Evolutionary conservation across 176 grass and related monocot species (phyloP), one percentile per base, ranked within the genome.

Genomic region (Thalia dealbata): DNA sequence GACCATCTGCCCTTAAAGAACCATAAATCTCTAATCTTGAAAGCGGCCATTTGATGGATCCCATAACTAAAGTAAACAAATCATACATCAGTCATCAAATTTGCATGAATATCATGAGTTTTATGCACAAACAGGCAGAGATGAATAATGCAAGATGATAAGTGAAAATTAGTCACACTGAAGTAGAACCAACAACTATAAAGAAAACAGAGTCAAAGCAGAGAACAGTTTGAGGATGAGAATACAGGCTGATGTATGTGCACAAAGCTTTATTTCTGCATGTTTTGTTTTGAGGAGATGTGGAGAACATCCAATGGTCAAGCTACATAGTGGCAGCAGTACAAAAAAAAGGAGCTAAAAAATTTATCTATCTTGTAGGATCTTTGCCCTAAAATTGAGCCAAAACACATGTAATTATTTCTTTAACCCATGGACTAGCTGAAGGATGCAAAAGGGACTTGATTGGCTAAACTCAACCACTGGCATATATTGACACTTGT

Each of bases 1-100:
- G 81, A 68, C 95, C 95, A 61, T 97, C 77, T 72, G 87, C 86
- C 51, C 50, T 84, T 73, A 97, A 61, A 12, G 81, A 91, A 13
- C 95, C 95, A 86, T 81, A 76, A 71, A 91, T 82, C 82, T 81
- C 64, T 64, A 97, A 81, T 63, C 59, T 83, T 73, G 79, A 90
- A 82, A 97, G 95, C 10, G 95, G 95, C 95, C 95, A 97, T 69
- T 97, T 97, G 81, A 88, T 88, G 32, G 95, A 97, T 52, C 95
- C 95, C 85, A 97, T 79, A 5, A 97, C 95, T 97, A 83, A 50
- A 73, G 71, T 59, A 67, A 25, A 9, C 61, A 82, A 80, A 82
- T 71, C 50, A 69, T 51, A 45, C 12, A 55, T 64, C 23, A 62
- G 41, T 46, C 46, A 76, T 79, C 22, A 72, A 13, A 76, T 61